A percentile compares a stretch with the other conserved stretches of the same genome.
phyloP scores from a whole-genome alignment of 805 yeast genomes.

The Kazachstania kunashirensis region DNA sequence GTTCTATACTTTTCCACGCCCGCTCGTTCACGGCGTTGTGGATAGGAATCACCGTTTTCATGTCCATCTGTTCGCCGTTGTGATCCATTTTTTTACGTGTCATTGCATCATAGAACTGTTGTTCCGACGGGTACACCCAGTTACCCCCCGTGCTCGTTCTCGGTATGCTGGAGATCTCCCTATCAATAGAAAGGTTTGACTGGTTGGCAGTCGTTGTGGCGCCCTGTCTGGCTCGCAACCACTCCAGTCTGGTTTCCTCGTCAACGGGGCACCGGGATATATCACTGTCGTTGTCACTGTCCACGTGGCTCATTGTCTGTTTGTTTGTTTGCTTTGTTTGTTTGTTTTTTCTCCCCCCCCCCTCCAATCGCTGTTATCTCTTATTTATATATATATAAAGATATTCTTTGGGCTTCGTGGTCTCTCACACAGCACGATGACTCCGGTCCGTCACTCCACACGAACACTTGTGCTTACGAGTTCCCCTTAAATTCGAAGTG shows the following conservation, averaged over 20 bases:
- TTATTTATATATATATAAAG: background rate
- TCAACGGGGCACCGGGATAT: constrained; percentile 58
- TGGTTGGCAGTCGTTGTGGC: constrained; percentile 15
- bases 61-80: constrained; percentile 61
- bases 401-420: no score
- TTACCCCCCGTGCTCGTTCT: constrained; percentile 54
- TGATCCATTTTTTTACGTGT: constrained; percentile 72
- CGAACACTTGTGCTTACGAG: no score
- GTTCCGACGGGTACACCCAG: constrained; percentile 95
- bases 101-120: constrained; percentile 93
- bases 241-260: constrained; percentile 46
- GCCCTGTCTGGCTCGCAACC: constrained; percentile 37
- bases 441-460: no score
- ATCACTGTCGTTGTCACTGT: constrained; percentile 7
- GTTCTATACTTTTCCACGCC: constrained; percentile 75
- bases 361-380: background rate
- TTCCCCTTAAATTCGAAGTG: no score
- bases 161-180: constrained; percentile 78
- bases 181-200: constrained; percentile 37
- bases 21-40: constrained; percentile 90
- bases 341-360: background rate
- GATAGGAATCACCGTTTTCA: constrained; percentile 86
- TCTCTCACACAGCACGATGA: no score
- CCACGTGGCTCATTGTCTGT: background rate
- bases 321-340: background rate